Evolutionary conservation across 2,329 filamentous ascomycete species (phyloP), one percentile per base, ranked within the genome.

Genomic region (Trichoderma harzianum): DNA sequence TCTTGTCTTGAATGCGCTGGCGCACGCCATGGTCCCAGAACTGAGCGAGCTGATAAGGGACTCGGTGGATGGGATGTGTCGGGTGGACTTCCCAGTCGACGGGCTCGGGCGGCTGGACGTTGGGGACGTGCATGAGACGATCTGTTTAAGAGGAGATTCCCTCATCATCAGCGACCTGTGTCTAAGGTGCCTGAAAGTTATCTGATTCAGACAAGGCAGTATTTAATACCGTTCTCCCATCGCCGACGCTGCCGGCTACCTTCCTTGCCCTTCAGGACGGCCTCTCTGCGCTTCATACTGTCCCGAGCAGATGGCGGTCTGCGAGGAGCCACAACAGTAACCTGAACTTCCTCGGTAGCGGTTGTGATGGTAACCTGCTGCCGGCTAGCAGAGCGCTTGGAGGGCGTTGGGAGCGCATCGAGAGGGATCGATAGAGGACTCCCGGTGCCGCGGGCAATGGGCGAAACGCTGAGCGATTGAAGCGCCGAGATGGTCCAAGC

Each of bases 11-110:
- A 72, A 85, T 85, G 74, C 83, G 85, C 76, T 88, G 81, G 28
- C 85, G 85, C 62, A 84, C 78, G 69, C 84, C 82, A 70, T 80
- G 80, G 77, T 97, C 94, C 94, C 94, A 97, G 74, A 94, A 88
- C 18, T 92, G 89, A 2, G 95, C 95, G 70, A 98, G 86, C 78
- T 95, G 94, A 84, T 98, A 98, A 0, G 95, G 96, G 18, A 98
- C 90, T 72, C 88, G 84, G 77, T 92, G 90, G 65, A 93, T 88
- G 5, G 91, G 91, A 80, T 98, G 89, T 16, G 95, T 96, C 3
- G 95, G 93, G 57, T 88, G 90, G 62, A 95, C 88, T 76, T 92
- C 88, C 91, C 93, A 98, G 83, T 99, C 96, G 72, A 86, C 87
- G 0, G 94, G 90, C 58, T 92, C 86, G 0, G 96, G 96, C 0